Evolutionary conservation across 306 rosid species (phyloP).

Genomic region (Boehmeria nivea): DNA sequence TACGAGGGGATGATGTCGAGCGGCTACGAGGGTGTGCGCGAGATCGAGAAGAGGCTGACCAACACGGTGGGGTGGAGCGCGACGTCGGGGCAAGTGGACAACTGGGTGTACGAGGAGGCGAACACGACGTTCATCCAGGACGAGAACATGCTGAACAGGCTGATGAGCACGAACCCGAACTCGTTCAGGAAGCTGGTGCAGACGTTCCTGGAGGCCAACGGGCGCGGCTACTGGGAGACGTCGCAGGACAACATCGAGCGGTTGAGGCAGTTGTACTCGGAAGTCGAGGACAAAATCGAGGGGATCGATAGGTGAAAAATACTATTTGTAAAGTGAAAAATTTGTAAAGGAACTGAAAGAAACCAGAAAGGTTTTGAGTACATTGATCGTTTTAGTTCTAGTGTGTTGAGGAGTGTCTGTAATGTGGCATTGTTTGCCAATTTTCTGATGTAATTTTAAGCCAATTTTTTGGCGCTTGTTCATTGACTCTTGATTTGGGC

Average conservation of each 20-base stretch:
- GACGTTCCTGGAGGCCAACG: constrained; percentile 94
- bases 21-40: constrained; percentile 95
- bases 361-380: constrained; percentile 6
- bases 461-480: constrained; percentile 29
- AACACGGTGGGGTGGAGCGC: constrained; percentile 99
- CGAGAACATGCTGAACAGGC: constrained; percentile 83
- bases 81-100: constrained; percentile 98
- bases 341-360: constrained; percentile 21
- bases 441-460: constrained; percentile 33
- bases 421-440: constrained; percentile 25
- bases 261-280: constrained; percentile 72
- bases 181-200: constrained; percentile 90
- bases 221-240: constrained; percentile 98
- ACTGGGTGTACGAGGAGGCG: constrained; percentile 99
- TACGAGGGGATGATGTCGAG: constrained; percentile 93
- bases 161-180: constrained; percentile 86
- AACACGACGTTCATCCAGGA: constrained; percentile 88
- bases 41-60: constrained; percentile 90
- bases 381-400: constrained; percentile 22
- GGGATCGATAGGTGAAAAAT: constrained; percentile 69
- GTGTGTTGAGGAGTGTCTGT: constrained; percentile 18
- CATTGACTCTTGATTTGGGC: constrained; percentile 30
- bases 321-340: background rate
- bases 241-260: constrained; percentile 72
- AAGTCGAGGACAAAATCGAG: constrained; percentile 97